Evolutionary conservation across 805 yeast genomes (phyloP).

Genomic region (Wickerhamomyces chaumierensis): DNA sequence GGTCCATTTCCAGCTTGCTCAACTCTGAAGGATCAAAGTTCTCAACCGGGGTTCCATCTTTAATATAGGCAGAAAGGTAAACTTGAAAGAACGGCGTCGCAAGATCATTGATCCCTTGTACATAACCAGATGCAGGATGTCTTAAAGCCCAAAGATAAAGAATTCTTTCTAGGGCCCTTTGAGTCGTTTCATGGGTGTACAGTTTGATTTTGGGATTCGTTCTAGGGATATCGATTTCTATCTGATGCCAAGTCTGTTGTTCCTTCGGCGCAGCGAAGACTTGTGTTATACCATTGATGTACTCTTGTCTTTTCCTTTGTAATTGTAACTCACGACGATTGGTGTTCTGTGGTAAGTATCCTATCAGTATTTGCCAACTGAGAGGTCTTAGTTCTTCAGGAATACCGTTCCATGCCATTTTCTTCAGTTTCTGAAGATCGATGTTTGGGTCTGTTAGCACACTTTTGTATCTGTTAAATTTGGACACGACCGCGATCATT

Average conservation of each 20-base stretch:
- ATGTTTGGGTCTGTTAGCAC: slow-evolving; percentile 42
- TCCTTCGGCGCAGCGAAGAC: slow-evolving; percentile 51
- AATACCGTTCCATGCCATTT: slow-evolving; percentile 89
- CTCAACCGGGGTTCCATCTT: slow-evolving; percentile 34
- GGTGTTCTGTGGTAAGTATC: slow-evolving; percentile 81
- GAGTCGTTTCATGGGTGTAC: slow-evolving; percentile 61
- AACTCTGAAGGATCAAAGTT: slow-evolving; percentile 50
- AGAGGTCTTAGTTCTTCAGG: slow-evolving; percentile 72
- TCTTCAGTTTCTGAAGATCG: slow-evolving; percentile 58
- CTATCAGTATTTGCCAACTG: slow-evolving; percentile 83
- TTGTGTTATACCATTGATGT: slow-evolving; percentile 60
- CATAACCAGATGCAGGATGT: slow-evolving; percentile 97
- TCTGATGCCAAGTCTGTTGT: slow-evolving; percentile 87
- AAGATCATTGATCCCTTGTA: slow-evolving; percentile 92
- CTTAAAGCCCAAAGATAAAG: slow-evolving; percentile 90
- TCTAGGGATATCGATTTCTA: slow-evolving; percentile 87
- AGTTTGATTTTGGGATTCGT: slow-evolving; percentile 79
- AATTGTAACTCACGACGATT: slow-evolving; percentile 62
- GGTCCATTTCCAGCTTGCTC: slow-evolving; percentile 47
- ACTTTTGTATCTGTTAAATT: slow-evolving; percentile 56
- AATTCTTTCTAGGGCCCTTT: slow-evolving; percentile 67
- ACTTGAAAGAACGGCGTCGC: slow-evolving; percentile 90
- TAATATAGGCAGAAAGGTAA: slow-evolving; percentile 59
- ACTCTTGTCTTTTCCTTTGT: slow-evolving; percentile 76
- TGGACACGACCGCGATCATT: slow-evolving; percentile 46